Evolutionary conservation across 192 early-diverging fungal genomes (phyloP), one percentile per base, ranked within the genome.

Genomic region (Gryganskiella cystojenkinii): DNA sequence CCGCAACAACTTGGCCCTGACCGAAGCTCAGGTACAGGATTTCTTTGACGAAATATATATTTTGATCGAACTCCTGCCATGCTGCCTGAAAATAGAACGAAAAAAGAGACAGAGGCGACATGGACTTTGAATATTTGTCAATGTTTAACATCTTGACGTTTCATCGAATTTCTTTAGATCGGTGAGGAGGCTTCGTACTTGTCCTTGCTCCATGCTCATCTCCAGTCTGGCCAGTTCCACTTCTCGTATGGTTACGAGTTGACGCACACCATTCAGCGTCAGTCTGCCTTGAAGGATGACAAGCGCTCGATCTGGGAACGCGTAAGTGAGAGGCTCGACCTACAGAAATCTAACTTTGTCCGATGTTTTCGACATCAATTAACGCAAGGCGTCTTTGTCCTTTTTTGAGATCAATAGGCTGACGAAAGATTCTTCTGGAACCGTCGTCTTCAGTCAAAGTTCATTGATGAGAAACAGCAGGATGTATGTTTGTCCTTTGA

Each of bases 361-460:
- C 33, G 44, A 3, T 5, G n/a, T 28, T 34, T 27, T 25, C 24
- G 30, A 49, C 34, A 15, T 51, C 25, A 67, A 55, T 44, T 35
- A 7, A 46, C 14, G n/a, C 14, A 34, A 34, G 0, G 54, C 58
- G 17, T 63, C 61, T 54, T 58, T 68, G 13, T 56, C 44, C 35
- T 62, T 55, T 33, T 27, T n/a, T 33, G 24, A 14, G n/a, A 42
- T 54, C 43, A 25, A 5, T 40, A 93, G 86, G 93, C 95, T 24
- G 95, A 97, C 80, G 93, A 96, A 55, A 86, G 95, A 52, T 99
- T 98, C 81, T 98, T 96, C 78, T 99, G 92, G 94, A 99, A 99
- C 84, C 84, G 80, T 30, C 85, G 88, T 47, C 78, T 95, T 22
- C 81, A 87, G 31, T 71, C 87, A 56, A 85, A 89, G 52, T 81